These are phyloP conservation scores for Amanita rubescens DNA, from an alignment of 768 basidiomycete genomes.

Conservation along the genomic window DNA sequence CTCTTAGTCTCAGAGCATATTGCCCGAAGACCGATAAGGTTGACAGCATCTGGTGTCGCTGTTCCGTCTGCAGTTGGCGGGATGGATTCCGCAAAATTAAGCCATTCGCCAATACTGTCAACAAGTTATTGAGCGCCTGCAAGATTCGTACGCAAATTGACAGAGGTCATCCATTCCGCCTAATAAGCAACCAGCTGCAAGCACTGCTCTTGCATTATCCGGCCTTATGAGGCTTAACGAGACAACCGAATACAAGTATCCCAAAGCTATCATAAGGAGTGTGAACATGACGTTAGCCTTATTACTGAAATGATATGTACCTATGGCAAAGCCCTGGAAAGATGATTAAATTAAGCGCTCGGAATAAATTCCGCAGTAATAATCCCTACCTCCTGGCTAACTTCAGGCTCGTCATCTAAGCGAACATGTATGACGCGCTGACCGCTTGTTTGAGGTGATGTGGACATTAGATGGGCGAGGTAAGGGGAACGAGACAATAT, in stretches of 20 bases:
- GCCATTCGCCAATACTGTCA: constrained; percentile 70
- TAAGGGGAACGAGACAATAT: constrained; percentile 84
- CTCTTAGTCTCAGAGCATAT: constrained; percentile 68
- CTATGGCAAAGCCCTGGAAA: constrained; percentile 66
- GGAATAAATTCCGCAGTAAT: not conserved
- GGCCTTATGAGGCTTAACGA: constrained; percentile 63
- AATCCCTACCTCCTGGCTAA: constrained; percentile 71
- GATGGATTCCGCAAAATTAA: constrained; percentile 63
- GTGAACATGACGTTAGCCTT: not conserved
- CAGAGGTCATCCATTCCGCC: constrained; percentile 86
- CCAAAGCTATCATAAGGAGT: constrained; percentile 46
- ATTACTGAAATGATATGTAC: constrained; percentile 27
- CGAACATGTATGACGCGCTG: constrained; percentile 68
- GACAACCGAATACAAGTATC: constrained; percentile 71
- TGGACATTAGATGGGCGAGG: constrained; percentile 83
- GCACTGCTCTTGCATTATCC: constrained; percentile 76
- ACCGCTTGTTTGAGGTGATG: constrained; percentile 58
- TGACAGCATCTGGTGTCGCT: constrained; percentile 39
- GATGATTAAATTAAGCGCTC: constrained; percentile 10
- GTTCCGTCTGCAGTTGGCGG: constrained; percentile 44
- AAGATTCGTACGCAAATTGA: constrained; percentile 69
- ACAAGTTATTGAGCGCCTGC: constrained; percentile 69
- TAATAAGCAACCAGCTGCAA: constrained; percentile 78
- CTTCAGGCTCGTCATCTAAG: constrained; percentile 72
- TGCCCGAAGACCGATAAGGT: constrained; percentile 62